Evolutionary conservation across 2,329 filamentous ascomycete genomes (phyloP), one percentile per base, ranked within the genome.

Genomic region (Pyrenophora teres): DNA sequence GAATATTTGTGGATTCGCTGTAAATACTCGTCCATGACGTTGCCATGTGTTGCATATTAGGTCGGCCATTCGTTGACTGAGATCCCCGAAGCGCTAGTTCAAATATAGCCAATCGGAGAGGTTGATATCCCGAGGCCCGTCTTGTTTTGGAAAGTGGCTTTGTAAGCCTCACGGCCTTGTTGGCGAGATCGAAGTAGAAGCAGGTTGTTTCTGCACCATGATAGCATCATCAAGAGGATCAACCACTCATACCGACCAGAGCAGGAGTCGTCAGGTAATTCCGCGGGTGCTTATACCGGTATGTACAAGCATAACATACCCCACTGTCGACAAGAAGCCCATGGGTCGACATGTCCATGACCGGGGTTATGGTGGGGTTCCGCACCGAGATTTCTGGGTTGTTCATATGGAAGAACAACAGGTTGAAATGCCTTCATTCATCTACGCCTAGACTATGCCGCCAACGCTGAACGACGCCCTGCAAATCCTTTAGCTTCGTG

Each of bases 21-120:
- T 21, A 37, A 36, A 38, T 36, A 36, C 10, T 15, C 4, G 33
- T 43, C 56, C 50, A 63, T 63, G 60, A 63, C 60, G 57, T 61
- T 48, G 40, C 36, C 27, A 57, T 57, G 42, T 30, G 27, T 43
- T 30, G 47, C 44, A 31, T 36, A 46, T 41, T 44, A 50, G 40
- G 32, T 47, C 46, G 41, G 40, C 16, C 12, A 15, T 39, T 23
- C 31, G 23, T 15, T 23, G 35, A 6, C 16, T 32, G 4, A 30
- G 23, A 15, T 30, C 16, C 16, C 19, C 45, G 30, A 19, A 4
- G 9, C 27, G 18, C 31, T 36, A 8, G 19, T 18, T n/a, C 45
- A 15, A 13, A 35, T 27, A 13, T 4, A 9, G 27, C 10, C 12
- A 38, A 23, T 9, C 27, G 27, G 27, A 30, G 27, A 30, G 27